Evolutionary conservation across 139 green algal species (phyloP).

Genomic region (Nannochloris sp.): DNA sequence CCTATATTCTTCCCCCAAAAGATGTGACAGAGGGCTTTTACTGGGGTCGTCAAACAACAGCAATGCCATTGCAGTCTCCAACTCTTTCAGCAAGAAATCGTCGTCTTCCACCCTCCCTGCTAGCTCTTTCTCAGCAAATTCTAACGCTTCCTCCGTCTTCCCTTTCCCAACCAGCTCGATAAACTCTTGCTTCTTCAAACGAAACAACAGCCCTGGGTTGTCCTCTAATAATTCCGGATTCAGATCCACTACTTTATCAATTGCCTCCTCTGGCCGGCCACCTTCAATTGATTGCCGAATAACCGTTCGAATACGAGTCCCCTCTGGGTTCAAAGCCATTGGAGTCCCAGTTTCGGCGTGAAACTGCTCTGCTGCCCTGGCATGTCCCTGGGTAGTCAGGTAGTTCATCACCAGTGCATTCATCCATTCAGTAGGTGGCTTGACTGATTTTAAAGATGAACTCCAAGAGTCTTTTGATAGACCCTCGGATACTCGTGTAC

Average conservation of each 20-base stretch:
- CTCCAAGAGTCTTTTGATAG: slow-evolving; percentile 60
- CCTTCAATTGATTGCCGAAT: slow-evolving; percentile 75
- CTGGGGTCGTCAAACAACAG: slow-evolving; percentile 82
- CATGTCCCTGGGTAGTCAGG: slow-evolving; percentile 91
- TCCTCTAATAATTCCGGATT: slow-evolving; percentile 74
- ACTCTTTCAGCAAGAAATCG: slow-evolving; percentile 73
- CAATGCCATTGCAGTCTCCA: slow-evolving; percentile 90
- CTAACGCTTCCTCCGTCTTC: slow-evolving; percentile 69
- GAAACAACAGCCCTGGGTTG: slow-evolving; percentile 76
- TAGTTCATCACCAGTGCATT: slow-evolving; percentile 96
- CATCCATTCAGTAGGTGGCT: slow-evolving; percentile 80
- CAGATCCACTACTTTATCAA: slow-evolving; percentile 22
- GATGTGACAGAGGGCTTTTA: slow-evolving; percentile 63
- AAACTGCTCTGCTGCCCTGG: slow-evolving; percentile 83
- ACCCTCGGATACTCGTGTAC: too few relatives aligned
- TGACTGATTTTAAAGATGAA: slow-evolving; percentile 49
- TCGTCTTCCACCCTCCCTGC: slow-evolving; percentile 87
- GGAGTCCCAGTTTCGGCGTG: slow-evolving; percentile 68
- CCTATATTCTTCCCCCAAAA: slow-evolving; percentile 80
- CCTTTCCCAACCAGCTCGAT: slow-evolving; percentile 88
- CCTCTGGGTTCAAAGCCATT: slow-evolving; percentile 60
- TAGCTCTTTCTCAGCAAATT: slow-evolving; percentile 87
- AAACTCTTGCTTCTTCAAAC: slow-evolving; percentile 91
- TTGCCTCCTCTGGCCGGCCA: slow-evolving; percentile 67
- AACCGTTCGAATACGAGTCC: slow-evolving; percentile 83